A percentile compares a stretch with the other conserved stretches of the same genome.
These are phyloP conservation scores for Podaxis pistillaris DNA, from an alignment of 768 basidiomycete genomes.

Conservation along the genomic window DNA sequence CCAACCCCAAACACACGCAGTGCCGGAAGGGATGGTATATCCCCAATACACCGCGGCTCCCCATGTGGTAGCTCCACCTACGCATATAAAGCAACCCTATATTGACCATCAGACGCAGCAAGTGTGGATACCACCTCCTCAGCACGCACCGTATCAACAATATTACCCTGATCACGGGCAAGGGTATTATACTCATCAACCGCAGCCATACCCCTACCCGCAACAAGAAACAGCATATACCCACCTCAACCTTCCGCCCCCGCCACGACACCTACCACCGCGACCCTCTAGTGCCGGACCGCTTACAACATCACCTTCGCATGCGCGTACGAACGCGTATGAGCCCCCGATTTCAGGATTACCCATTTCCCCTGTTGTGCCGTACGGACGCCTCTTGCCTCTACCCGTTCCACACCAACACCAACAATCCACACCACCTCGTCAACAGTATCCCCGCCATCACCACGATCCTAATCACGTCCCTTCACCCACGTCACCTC, in stretches of 20 bases:
- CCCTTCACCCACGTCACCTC: background rate
- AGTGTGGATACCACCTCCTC: conserved; percentile 47
- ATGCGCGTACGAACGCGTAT: background rate
- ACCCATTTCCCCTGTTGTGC: conserved; percentile 21
- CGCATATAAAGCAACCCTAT: conserved; percentile 17
- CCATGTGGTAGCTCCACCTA: conserved; percentile 2
- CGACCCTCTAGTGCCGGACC: conserved; percentile 53
- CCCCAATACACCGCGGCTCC: conserved; percentile 6
- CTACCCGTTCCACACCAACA: background rate
- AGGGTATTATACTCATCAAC: background rate
- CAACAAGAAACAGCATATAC: background rate
- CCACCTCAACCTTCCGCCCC: background rate
- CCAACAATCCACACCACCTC: background rate
- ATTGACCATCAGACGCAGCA: conserved; percentile 39
- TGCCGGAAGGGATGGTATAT: conserved; percentile 3
- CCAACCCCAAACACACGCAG: background rate
- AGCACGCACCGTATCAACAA: conserved; percentile 19
- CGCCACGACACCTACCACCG: conserved; percentile 15
- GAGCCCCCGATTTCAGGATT: conserved; percentile 31
- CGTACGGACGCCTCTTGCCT: background rate
- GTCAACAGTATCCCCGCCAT: background rate
- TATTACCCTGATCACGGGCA: background rate
- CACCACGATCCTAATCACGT: background rate
- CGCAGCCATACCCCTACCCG: background rate
- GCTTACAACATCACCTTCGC: background rate